Evolutionary conservation across 2,329 filamentous ascomycete genomes (phyloP).

Genomic region (Apiospora sp.): DNA sequence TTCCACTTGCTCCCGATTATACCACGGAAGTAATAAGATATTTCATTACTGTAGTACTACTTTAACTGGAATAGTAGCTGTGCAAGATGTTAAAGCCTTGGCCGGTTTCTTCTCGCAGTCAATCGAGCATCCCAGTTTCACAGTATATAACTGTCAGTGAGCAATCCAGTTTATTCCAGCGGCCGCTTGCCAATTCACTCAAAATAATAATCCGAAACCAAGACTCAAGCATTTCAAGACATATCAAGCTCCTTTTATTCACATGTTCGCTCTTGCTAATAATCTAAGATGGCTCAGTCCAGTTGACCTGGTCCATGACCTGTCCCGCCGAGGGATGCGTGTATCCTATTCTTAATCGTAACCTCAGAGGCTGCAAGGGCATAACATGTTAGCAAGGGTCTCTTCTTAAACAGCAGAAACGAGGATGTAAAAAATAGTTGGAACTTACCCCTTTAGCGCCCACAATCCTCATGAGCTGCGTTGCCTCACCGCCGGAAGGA

Average conservation of each 20-base stretch:
- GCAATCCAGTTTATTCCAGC: too few species aligned
- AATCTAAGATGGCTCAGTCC: slow-evolving; percentile 75
- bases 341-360: slow-evolving; percentile 87
- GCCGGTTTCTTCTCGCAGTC: too few species aligned
- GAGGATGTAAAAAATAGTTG: neutral
- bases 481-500: slow-evolving; percentile 80
- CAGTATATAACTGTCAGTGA: too few species aligned
- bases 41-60: too few species aligned
- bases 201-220: neutral
- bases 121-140: too few species aligned
- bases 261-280: slow-evolving; percentile 17
- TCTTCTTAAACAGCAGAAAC: slow-evolving; percentile 33
- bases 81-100: too few species aligned
- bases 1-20: too few species aligned
- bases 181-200: neutral
- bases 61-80: too few species aligned
- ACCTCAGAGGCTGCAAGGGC: slow-evolving; percentile 72
- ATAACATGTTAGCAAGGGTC: slow-evolving; percentile 28
- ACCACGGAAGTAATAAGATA: too few species aligned
- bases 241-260: slow-evolving; percentile 12
- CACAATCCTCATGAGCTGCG: slow-evolving; percentile 87
- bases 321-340: slow-evolving; percentile 72
- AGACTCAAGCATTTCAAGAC: neutral
- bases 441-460: slow-evolving; percentile 86
- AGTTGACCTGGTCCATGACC: slow-evolving; percentile 93